phyloP scores from a whole-genome alignment of 2,329 filamentous ascomycete species.

The Talaromyces sp. region DNA sequence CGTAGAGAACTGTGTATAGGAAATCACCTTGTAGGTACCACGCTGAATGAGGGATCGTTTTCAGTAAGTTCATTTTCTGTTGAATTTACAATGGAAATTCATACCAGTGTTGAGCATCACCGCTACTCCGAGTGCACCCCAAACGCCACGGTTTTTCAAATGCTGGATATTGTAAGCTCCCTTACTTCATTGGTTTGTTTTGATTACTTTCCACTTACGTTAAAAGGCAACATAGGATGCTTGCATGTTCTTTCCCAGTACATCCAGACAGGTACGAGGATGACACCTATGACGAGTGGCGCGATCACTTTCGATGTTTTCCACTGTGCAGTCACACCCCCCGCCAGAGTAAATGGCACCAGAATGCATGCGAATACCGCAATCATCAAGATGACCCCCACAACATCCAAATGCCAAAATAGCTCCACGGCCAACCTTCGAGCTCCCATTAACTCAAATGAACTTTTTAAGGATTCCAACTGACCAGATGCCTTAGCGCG shows the following conservation, averaged over 20 bases:
- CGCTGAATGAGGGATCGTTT: constrained; percentile 34
- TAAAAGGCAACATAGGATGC: constrained; percentile 63
- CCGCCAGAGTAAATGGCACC: constrained; percentile 61
- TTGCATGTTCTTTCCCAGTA: constrained; percentile 57
- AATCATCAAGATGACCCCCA: constrained; percentile 57
- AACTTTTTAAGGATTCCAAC: constrained; percentile 49
- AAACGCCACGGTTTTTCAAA: constrained; percentile 66
- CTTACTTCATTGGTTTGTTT: not conserved
- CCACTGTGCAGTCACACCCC: constrained; percentile 47
- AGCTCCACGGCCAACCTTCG: constrained; percentile 46
- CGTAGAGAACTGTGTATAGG: constrained; percentile 64
- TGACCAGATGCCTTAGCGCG: constrained; percentile 58
- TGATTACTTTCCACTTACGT: constrained; percentile 27
- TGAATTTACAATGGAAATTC: not conserved
- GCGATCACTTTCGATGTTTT: constrained; percentile 43
- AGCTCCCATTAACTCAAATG: constrained; percentile 47
- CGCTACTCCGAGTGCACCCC: constrained; percentile 62
- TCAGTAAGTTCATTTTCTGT: constrained; percentile 28
- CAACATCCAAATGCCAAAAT: constrained; percentile 59
- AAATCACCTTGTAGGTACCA: constrained; percentile 68
- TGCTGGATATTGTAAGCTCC: constrained; percentile 33
- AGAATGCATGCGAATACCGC: constrained; percentile 57
- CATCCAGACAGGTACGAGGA: constrained; percentile 54
- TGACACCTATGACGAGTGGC: constrained; percentile 55
- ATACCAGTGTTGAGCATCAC: constrained; percentile 28